Evolutionary conservation across 2,329 filamentous ascomycete species (phyloP), one percentile per base, ranked within the genome.

Genomic region (Trichoderma afroharzianum): DNA sequence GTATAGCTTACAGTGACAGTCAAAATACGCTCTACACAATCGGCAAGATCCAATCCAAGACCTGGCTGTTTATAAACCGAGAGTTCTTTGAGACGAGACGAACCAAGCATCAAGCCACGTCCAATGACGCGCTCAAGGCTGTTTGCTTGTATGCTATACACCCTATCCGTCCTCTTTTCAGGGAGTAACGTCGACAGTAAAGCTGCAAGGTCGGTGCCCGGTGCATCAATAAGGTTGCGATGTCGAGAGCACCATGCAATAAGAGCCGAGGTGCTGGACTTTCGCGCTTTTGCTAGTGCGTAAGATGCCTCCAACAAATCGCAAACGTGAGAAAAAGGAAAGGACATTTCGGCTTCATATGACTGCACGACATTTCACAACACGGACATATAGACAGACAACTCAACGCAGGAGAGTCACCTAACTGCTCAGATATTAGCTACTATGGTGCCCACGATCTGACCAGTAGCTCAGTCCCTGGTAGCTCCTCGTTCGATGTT

Each of bases 111-210:
- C n/a, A 95, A 84, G 24, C 88, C 88, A 36, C 90, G 87, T 3
- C 86, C 88, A 18, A 97, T 85, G n/a, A 93, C 87, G 66, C 86
- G 88, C 70, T 90, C 88, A 0, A 97, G 83, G 0, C 83, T 85
- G 9, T 82, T 78, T 6, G 88, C 83, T 76, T 93, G 88, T 1
- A 97, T 84, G 47, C 85, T 87, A 78, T 95, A 97, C 2, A 95
- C 92, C 32, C 93, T 88, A 77, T 97, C 94, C 3, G 89, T 90
- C 68, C 94, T 86, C 74, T 87, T 90, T 73, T 94, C 91, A 0
- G 94, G 93, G 0, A 97, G 86, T 0, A 98, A 81, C 3, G 91
- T 90, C 1, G 92, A 95, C 0, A 97, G 83, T 1, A 97, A 82
- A 3, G 92, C 91, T 1, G 88, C 82, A 1, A 85, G 83, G 76